phyloP scores from a whole-genome alignment of 257 asterid species.

The Coffea eugenioides region DNA sequence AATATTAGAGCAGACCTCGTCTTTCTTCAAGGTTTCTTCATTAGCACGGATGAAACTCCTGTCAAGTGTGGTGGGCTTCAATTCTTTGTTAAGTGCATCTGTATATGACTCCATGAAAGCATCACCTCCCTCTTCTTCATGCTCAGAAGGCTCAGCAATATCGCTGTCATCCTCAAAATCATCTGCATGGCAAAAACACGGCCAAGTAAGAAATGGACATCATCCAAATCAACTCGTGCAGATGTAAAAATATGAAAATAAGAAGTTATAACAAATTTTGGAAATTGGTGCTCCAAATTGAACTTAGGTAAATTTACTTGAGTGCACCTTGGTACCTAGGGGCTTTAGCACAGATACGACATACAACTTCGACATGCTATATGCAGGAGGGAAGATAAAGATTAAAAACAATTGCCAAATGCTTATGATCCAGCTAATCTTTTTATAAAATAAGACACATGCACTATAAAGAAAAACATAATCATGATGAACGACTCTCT shows the following conservation, averaged over 20 bases:
- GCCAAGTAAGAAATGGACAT: background rate
- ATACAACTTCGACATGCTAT: too few relatives aligned
- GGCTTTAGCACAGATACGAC: too few relatives aligned
- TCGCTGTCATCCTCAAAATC: slow-evolving; percentile 63
- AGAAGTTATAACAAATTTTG: background rate
- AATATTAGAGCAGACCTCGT: slow-evolving; percentile 48
- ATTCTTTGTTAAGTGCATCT: slow-evolving; percentile 64
- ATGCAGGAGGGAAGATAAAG: too few relatives aligned
- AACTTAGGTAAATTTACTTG: too few relatives aligned
- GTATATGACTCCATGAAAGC: slow-evolving; percentile 76
- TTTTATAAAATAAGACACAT: too few relatives aligned
- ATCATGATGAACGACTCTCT: too few relatives aligned
- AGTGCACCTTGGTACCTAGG: too few relatives aligned
- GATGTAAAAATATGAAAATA: background rate
- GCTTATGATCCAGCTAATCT: too few relatives aligned
- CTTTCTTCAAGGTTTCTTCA: slow-evolving; percentile 48
- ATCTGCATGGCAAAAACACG: slow-evolving; percentile 43
- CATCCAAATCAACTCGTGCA: background rate
- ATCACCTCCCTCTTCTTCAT: slow-evolving; percentile 48
- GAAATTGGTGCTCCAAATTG: background rate
- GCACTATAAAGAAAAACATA: too few relatives aligned
- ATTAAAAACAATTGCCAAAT: too few relatives aligned
- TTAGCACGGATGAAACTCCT: slow-evolving; percentile 65
- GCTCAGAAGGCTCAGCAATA: slow-evolving; percentile 25
- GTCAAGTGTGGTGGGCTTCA: slow-evolving; percentile 67